Conservation (phyloP, 306 rosid genomes). For the Cicer yamashitae region DNA sequence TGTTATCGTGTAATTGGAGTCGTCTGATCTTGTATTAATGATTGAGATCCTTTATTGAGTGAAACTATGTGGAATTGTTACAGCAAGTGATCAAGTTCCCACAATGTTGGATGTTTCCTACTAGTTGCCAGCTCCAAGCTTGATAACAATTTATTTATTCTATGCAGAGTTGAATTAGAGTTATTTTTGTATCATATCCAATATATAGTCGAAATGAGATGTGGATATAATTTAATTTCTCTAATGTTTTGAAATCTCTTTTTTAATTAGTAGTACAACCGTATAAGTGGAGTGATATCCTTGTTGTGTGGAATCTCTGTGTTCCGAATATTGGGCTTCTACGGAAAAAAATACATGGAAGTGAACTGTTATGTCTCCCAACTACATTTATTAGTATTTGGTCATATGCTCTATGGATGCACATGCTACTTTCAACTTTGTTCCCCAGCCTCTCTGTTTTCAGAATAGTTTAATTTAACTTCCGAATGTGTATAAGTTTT, state of each 20-base stretch:
- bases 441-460: slow-evolving; percentile 32
- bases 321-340: slow-evolving; percentile 36
- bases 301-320: slow-evolving; percentile 44
- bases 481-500: not conserved
- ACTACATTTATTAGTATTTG: slow-evolving; percentile 9
- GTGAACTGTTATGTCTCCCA: slow-evolving; percentile 61
- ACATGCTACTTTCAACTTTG: slow-evolving; percentile 56
- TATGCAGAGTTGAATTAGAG: slow-evolving; percentile 8
- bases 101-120: not conserved
- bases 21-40: too few species aligned
- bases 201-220: slow-evolving; percentile 11
- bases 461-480: slow-evolving; percentile 7
- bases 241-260: not conserved
- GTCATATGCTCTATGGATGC: slow-evolving; percentile 42
- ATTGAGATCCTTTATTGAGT: too few species aligned
- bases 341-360: slow-evolving; percentile 41
- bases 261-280: slow-evolving; percentile 8
- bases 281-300: slow-evolving; percentile 32
- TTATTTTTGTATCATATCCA: slow-evolving; percentile 3
- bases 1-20: too few species aligned
- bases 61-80: too few species aligned
- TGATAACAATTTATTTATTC: slow-evolving; percentile 21
- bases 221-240: slow-evolving; percentile 38
- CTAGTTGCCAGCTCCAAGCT: slow-evolving; percentile 21
- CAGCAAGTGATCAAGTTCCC: too few species aligned